phyloP scores from a whole-genome alignment of 345 rosid species.

The Melastoma malabathricum region DNA sequence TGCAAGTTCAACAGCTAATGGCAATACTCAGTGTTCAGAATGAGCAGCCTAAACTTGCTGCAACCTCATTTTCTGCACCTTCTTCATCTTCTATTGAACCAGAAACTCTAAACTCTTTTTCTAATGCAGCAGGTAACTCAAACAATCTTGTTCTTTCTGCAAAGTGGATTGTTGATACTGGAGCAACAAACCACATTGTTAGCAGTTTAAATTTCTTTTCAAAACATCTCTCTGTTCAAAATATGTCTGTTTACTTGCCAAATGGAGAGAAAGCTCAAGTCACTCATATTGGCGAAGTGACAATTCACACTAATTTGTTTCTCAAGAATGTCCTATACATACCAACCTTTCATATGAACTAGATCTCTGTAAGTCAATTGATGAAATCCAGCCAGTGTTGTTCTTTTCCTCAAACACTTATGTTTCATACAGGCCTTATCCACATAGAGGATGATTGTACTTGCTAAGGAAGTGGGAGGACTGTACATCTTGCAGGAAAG shows the following conservation, averaged over 20 bases:
- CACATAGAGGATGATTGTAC: conserved; percentile 15
- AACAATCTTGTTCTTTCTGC: not conserved
- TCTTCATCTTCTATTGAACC: too few relatives aligned
- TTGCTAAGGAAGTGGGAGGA: conserved; percentile 1
- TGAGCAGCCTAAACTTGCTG: too few relatives aligned
- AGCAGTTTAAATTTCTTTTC: not conserved
- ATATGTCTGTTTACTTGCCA: not conserved
- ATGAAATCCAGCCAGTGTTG: not conserved
- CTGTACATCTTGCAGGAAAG: not conserved
- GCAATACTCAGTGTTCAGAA: not conserved
- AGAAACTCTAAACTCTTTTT: too few relatives aligned
- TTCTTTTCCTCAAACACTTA: not conserved
- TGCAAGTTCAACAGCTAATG: not conserved
- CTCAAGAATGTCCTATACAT: not conserved
- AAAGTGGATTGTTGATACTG: not conserved
- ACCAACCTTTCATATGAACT: not conserved
- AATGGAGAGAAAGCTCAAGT: not conserved
- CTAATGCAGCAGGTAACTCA: too few relatives aligned
- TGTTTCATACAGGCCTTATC: conserved; percentile 11
- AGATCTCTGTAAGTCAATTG: not conserved
- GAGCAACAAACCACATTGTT: not conserved
- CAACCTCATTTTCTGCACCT: too few relatives aligned
- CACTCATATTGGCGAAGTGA: not conserved
- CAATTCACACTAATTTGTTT: not conserved
- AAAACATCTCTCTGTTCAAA: not conserved